Conservation (phyloP, 441 rosid genomes). For the Aquilaria agallochum region DNA sequence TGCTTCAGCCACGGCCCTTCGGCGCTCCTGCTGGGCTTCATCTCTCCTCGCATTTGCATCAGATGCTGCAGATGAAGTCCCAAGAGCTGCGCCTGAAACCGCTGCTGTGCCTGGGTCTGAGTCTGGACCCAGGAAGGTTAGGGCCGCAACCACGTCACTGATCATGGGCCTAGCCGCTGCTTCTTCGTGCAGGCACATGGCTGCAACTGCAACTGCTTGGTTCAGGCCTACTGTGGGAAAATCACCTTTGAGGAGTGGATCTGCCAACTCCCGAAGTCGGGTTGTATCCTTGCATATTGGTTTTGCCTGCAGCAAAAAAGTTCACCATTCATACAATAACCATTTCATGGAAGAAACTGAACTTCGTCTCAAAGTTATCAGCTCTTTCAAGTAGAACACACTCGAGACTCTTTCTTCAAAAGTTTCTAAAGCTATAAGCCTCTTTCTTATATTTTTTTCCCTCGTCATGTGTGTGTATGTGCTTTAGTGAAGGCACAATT, state of each 20-base stretch:
- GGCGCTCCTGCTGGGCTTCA: conserved; percentile 26
- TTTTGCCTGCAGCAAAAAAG: conserved; percentile 43
- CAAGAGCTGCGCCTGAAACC: conserved; percentile 18
- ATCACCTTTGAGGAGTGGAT: conserved; percentile 49
- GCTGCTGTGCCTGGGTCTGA: conserved; percentile 3
- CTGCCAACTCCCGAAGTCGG: conserved; percentile 54
- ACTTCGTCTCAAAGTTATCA: no score
- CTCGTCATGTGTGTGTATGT: no score
- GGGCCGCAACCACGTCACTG: conserved; percentile 71
- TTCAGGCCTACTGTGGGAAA: conserved; percentile 58
- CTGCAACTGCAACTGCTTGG: conserved; percentile 79
- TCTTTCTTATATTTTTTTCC: no score
- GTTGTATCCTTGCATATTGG: conserved; percentile 68
- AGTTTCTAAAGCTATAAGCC: no score
- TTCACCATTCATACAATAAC: no score
- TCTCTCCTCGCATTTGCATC: neutral
- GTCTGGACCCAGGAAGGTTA: conserved; percentile 49
- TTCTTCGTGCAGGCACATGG: conserved; percentile 89
- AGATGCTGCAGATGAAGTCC: neutral
- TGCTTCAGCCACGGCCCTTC: conserved; percentile 68
- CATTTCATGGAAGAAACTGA: no score
- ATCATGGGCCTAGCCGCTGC: conserved; percentile 60
- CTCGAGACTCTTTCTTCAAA: no score
- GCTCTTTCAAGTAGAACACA: no score
- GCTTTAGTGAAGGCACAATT: neutral